Percentiles rank a stretch among this genome's conserved stretches.
phyloP scores from a whole-genome alignment of 805 yeast genomes.

The Yarrowia divulgata region DNA sequence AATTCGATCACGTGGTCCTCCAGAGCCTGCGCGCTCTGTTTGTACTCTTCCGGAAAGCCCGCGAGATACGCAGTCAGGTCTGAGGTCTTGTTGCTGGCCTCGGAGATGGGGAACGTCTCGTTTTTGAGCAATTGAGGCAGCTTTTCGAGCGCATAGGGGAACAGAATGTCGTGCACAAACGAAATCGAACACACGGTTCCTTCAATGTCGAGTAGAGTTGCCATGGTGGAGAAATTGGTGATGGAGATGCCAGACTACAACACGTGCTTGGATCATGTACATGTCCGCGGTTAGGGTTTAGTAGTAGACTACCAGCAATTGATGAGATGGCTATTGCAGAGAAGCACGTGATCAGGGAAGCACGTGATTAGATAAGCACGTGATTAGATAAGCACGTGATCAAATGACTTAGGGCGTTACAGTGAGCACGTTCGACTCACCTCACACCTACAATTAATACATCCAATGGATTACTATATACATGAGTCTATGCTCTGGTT shows the following conservation, averaged over 20 bases:
- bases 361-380: no score
- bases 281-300: neutral
- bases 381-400: no score
- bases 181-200: slow-evolving; percentile 94
- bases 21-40: slow-evolving; percentile 50
- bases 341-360: no score
- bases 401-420: no score
- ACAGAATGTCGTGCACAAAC: slow-evolving; percentile 77
- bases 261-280: slow-evolving; percentile 30
- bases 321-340: no score
- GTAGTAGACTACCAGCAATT: no score
- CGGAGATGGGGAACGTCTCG: slow-evolving; percentile 46
- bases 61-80: slow-evolving; percentile 49
- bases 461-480: slow-evolving; percentile 26
- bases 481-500: neutral
- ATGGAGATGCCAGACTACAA: neutral
- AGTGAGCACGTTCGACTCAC: no score
- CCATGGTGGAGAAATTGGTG: neutral
- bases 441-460: no score
- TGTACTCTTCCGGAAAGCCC: slow-evolving; percentile 56
- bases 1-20: slow-evolving; percentile 60
- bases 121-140: slow-evolving; percentile 45
- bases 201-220: slow-evolving; percentile 73
- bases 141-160: slow-evolving; percentile 68
- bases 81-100: neutral